phyloP scores from a whole-genome alignment of 345 rosid species.

The Nasturtium officinale region DNA sequence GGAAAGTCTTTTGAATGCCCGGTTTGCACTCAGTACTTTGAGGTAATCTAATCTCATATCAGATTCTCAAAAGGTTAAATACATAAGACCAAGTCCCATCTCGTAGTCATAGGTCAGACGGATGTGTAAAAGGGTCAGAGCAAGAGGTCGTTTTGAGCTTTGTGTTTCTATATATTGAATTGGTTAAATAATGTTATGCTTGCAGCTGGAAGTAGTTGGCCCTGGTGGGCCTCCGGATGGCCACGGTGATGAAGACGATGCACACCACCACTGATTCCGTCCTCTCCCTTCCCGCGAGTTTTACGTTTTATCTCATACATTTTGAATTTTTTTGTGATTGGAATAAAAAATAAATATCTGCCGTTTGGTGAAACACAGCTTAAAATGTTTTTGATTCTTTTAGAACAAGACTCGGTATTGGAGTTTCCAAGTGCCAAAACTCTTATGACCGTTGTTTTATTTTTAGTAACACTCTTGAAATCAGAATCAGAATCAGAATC shows the following conservation, averaged over 20 bases:
- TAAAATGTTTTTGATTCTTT: constrained; percentile 28
- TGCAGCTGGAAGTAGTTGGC: constrained; percentile 84
- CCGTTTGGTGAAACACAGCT: constrained; percentile 28
- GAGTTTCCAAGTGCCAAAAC: constrained; percentile 34
- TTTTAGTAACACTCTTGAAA: constrained; percentile 31
- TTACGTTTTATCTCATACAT: constrained; percentile 7
- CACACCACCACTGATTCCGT: constrained; percentile 55
- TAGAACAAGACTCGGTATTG: constrained; percentile 18
- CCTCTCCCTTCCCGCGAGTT: constrained; percentile 31
- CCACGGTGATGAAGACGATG: constrained; percentile 56
- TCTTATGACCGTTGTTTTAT: constrained; percentile 31
- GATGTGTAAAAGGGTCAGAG: constrained; percentile 5
- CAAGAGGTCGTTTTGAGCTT: neutral
- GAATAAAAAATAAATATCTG: neutral
- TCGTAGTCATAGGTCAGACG: neutral
- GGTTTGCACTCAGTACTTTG: constrained; percentile 82
- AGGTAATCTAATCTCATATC: constrained; percentile 48
- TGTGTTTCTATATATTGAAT: neutral
- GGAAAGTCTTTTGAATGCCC: constrained; percentile 84
- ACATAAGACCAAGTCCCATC: neutral
- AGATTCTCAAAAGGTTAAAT: neutral
- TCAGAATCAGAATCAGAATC: constrained; percentile 34
- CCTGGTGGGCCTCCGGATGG: constrained; percentile 91
- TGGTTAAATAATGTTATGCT: neutral
- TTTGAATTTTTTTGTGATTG: constrained; percentile 2